Conservation (phyloP, 805 yeast genomes). For the Candida palmyrensis region DNA sequence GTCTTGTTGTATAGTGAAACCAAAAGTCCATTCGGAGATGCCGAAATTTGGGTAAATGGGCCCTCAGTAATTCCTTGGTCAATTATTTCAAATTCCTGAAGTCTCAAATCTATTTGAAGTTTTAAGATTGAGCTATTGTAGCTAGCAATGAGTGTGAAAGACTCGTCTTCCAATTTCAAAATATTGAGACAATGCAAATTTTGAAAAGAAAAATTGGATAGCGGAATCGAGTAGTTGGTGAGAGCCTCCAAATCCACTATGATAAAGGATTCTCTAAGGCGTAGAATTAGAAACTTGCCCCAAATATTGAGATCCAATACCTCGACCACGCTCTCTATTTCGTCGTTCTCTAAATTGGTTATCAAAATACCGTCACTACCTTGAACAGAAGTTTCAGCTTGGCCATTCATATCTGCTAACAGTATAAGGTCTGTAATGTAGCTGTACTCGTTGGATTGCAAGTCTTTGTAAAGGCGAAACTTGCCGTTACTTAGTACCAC, state of each 20-base stretch:
- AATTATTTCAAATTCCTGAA: slow-evolving; percentile 18
- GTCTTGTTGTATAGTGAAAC: slow-evolving; percentile 42
- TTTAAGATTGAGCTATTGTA: slow-evolving; percentile 23
- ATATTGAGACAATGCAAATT: slow-evolving; percentile 17
- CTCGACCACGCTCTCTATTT: slow-evolving; percentile 22
- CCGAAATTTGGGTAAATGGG: slow-evolving; percentile 37
- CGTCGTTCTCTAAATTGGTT: slow-evolving; percentile 28
- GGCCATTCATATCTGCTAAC: not conserved
- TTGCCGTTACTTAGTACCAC: slow-evolving; percentile 50
- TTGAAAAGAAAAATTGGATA: slow-evolving; percentile 7
- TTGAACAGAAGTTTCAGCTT: not conserved
- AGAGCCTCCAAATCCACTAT: slow-evolving; percentile 36
- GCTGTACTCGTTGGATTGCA: slow-evolving; percentile 52
- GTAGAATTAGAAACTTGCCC: slow-evolving; percentile 40
- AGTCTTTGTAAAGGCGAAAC: slow-evolving; percentile 56
- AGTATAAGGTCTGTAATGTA: slow-evolving; percentile 16
- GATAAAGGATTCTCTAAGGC: slow-evolving; percentile 28
- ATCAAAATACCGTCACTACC: slow-evolving; percentile 14
- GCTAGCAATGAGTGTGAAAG: slow-evolving; percentile 18
- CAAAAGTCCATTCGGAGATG: slow-evolving; percentile 54
- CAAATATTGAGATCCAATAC: slow-evolving; percentile 26
- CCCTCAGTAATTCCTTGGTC: slow-evolving; percentile 44
- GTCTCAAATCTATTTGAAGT: slow-evolving; percentile 18
- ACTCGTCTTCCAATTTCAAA: slow-evolving; percentile 7
- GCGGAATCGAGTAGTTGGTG: slow-evolving; percentile 33